phyloP scores from a whole-genome alignment of 192 early-diverging fungal genomes.

The Ambispora gerdemannii region DNA sequence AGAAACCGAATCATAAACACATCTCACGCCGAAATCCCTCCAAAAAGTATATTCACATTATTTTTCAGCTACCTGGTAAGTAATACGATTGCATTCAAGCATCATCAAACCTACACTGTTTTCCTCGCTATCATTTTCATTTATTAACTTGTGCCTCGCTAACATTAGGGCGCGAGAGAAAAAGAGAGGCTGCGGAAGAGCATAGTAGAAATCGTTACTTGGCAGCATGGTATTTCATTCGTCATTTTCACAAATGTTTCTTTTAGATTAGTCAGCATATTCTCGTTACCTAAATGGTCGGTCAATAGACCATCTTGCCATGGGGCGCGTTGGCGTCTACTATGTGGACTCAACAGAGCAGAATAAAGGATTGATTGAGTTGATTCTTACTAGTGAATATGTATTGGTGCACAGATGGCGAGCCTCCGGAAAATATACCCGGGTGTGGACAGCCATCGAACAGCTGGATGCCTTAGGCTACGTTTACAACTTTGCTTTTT shows the following conservation, averaged over 20 bases:
- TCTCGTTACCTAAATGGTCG: background rate
- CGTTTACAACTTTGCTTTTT: slow-evolving; percentile 7
- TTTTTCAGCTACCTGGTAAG: no score
- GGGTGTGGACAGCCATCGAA: slow-evolving; percentile 16
- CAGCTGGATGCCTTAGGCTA: slow-evolving; percentile 11
- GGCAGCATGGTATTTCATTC: background rate
- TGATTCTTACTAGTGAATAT: slow-evolving; percentile 16
- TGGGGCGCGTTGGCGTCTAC: slow-evolving; percentile 24
- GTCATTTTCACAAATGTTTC: slow-evolving; percentile 2
- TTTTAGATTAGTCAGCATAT: slow-evolving; percentile 10
- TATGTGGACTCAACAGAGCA: slow-evolving; percentile 31
- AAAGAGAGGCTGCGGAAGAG: background rate
- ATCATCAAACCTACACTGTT: no score
- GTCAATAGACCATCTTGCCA: background rate
- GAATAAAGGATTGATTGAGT: slow-evolving; percentile 14
- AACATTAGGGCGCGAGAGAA: background rate
- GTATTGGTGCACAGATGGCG: slow-evolving; percentile 11
- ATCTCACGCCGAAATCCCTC: no score
- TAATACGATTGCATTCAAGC: no score
- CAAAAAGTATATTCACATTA: no score
- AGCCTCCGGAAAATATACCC: slow-evolving; percentile 24
- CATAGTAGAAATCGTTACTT: background rate
- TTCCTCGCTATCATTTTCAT: no score
- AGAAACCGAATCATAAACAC: no score
- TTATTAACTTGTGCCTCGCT: no score